These are phyloP conservation scores for Boletus rufocinnamomeus DNA, from an alignment of 768 basidiomycete species.

Conservation along the genomic window DNA sequence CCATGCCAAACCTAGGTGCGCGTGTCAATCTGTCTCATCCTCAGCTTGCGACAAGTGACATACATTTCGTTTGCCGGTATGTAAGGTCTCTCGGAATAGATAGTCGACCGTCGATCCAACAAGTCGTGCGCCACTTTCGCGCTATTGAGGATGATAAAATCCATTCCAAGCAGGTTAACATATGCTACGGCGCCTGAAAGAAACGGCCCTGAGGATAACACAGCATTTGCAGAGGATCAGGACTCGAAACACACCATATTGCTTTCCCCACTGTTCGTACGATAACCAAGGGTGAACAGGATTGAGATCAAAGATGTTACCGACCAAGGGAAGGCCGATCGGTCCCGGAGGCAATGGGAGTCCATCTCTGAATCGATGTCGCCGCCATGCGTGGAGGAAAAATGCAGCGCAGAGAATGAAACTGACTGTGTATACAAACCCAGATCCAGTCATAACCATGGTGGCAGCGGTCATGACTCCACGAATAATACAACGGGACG, in stretches of 20 bases:
- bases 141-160: conserved; percentile 32
- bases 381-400: conserved; percentile 19
- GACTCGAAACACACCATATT: conserved; percentile 29
- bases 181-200: conserved; percentile 29
- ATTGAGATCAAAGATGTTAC: conserved; percentile 26
- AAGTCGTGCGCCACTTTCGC: conserved; percentile 27
- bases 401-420: conserved; percentile 7
- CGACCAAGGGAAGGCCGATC: conserved; percentile 42
- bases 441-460: conserved; percentile 1
- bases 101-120: conserved; percentile 28
- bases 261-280: conserved; percentile 37
- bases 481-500: not conserved
- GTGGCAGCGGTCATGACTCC: no score
- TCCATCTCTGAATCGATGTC: conserved; percentile 13
- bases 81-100: conserved; percentile 32
- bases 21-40: not conserved
- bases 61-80: conserved; percentile 24
- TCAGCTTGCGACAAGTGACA: not conserved
- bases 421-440: conserved; percentile 5
- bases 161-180: conserved; percentile 27
- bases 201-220: not conserved
- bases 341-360: conserved; percentile 54
- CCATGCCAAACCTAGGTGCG: conserved; percentile 32
- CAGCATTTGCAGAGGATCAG: not conserved
- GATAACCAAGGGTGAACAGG: conserved; percentile 32